A percentile compares a stretch with the other conserved stretches of the same genome.
Evolutionary conservation across 495 filamentous ascomycete species (phyloP).

Genomic region (Penicillium psychrofluorescens): DNA sequence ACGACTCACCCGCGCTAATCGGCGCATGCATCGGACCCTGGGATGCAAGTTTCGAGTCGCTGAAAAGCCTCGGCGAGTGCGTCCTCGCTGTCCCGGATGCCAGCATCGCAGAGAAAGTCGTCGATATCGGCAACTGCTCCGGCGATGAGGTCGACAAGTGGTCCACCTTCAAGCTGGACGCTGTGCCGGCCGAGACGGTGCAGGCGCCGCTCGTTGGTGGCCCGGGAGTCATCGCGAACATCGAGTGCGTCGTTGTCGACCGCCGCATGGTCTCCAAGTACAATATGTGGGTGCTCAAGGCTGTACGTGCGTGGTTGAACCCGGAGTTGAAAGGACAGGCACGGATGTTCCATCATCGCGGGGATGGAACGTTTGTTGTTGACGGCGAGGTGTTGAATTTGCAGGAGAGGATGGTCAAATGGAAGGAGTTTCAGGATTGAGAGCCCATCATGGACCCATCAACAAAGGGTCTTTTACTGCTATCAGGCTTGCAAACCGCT

Average conservation of each 20-base stretch:
- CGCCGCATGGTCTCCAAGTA: slow-evolving; percentile 28
- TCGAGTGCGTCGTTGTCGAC: slow-evolving; percentile 30
- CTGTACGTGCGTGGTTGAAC: slow-evolving; percentile 25
- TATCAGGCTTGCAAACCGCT: no score
- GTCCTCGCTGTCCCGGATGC: slow-evolving; percentile 23
- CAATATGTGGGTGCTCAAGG: slow-evolving; percentile 27
- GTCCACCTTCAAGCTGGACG: slow-evolving; percentile 23
- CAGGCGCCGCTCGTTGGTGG: slow-evolving; percentile 28
- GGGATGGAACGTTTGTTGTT: slow-evolving; percentile 26
- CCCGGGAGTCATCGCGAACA: slow-evolving; percentile 21
- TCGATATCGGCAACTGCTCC: slow-evolving; percentile 29
- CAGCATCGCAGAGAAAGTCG: slow-evolving; percentile 16
- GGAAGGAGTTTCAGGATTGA: slow-evolving; percentile 30
- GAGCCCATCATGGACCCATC: not conserved
- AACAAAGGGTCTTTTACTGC: no score
- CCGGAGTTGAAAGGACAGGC: slow-evolving; percentile 14
- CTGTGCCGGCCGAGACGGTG: slow-evolving; percentile 19
- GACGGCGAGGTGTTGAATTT: slow-evolving; percentile 29
- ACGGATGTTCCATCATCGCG: slow-evolving; percentile 30
- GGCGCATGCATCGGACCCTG: slow-evolving; percentile 27
- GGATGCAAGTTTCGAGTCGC: slow-evolving; percentile 23
- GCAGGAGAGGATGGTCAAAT: slow-evolving; percentile 28
- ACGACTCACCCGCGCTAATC: slow-evolving; percentile 25
- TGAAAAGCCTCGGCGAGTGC: slow-evolving; percentile 22
- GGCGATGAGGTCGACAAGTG: slow-evolving; percentile 9